Percentiles rank a stretch among this genome's conserved stretches.
Conservation (phyloP, 495 filamentous ascomycete genomes). For the Darksidea phi region DNA sequence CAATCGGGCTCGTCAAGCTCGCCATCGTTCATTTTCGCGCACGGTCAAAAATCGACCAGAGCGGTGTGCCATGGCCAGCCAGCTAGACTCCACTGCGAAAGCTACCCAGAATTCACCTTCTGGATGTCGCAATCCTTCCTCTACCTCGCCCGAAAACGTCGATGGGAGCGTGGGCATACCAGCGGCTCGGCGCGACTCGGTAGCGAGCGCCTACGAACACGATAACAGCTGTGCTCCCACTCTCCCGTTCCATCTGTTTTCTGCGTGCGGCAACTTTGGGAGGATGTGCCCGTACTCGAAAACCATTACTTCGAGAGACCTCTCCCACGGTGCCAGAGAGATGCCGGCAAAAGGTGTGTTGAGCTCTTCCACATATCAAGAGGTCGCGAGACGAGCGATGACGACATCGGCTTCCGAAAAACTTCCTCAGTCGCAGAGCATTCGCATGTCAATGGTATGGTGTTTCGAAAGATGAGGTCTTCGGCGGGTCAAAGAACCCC, state of each 20-base stretch:
- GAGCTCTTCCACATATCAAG: neutral
- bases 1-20: conserved; percentile 20
- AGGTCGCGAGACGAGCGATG: no score
- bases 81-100: neutral
- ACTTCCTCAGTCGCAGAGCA: no score
- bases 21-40: conserved; percentile 19
- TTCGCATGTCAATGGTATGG: neutral
- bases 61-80: conserved; percentile 9
- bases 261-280: conserved; percentile 12
- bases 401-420: no score
- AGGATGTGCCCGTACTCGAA: conserved; percentile 28
- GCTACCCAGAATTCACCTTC: neutral
- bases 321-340: conserved; percentile 1
- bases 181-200: no score
- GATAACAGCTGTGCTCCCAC: neutral
- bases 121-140: neutral
- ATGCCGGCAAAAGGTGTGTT: conserved; percentile 12
- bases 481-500: neutral
- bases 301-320: conserved; percentile 24
- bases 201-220: neutral
- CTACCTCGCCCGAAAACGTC: no score
- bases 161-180: no score
- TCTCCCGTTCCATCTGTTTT: conserved; percentile 12
- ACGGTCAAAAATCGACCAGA: conserved; percentile 11
- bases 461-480: neutral